Conservation (phyloP, 331 rosid genomes). For the Spiraea crenata region DNA sequence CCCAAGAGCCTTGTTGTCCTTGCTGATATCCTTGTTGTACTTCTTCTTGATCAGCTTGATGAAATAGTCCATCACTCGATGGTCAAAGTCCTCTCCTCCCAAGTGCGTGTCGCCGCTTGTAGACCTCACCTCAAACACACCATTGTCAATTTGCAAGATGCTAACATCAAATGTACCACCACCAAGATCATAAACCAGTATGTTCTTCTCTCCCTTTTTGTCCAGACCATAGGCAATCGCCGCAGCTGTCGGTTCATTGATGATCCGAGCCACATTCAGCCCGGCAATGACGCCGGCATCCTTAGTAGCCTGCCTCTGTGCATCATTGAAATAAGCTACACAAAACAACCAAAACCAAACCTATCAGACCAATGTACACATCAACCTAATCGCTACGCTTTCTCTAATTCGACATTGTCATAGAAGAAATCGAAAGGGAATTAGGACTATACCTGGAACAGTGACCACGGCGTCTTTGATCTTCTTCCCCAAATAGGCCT, state of each 20-base stretch:
- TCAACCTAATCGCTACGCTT: not conserved
- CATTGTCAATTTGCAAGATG: conserved; percentile 51
- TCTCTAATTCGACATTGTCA: not conserved
- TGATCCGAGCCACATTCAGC: conserved; percentile 47
- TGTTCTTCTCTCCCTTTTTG: conserved; percentile 50
- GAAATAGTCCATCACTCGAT: conserved; percentile 54
- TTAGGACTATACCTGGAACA: conserved; percentile 44
- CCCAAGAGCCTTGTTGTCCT: conserved; percentile 47
- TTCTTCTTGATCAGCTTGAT: conserved; percentile 49
- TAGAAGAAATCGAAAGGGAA: not conserved
- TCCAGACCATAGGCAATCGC: conserved; percentile 55
- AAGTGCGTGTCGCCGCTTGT: conserved; percentile 59
- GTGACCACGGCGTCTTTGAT: conserved; percentile 53
- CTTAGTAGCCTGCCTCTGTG: conserved; percentile 59
- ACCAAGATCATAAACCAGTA: conserved; percentile 55
- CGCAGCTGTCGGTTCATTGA: conserved; percentile 56
- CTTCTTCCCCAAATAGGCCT: conserved; percentile 49
- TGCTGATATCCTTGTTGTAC: conserved; percentile 47
- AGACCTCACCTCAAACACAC: conserved; percentile 56
- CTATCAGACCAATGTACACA: not conserved
- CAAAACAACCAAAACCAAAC: not conserved
- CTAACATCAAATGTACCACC: conserved; percentile 70
- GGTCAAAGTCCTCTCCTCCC: conserved; percentile 67
- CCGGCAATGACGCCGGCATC: conserved; percentile 55
- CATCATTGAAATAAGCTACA: conserved; percentile 57